Evolutionary conservation across 441 rosid species (phyloP), one percentile per base, ranked within the genome.

Genomic region (Euphorbia corollata): DNA sequence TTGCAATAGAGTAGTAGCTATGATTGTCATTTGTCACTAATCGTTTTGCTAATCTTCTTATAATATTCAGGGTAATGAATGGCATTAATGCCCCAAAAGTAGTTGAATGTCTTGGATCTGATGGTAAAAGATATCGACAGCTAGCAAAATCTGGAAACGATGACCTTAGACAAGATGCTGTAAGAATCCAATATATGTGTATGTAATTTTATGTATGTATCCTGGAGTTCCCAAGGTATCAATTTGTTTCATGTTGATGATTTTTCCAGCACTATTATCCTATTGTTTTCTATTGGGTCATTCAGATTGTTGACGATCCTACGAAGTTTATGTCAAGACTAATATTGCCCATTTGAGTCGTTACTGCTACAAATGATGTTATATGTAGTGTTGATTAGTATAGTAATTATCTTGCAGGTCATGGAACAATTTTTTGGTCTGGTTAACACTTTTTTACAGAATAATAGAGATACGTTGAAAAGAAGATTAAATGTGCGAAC

Each of bases 111-210:
- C 56, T 84, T 78, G 99, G 94, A 66, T 94, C 98, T 67, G 99
- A 94, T 87, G 99, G 97, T 67, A 78, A 72, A 60, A 88, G 71
- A 77, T 94, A 94, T 79, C 87, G 89, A 61, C 99, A 94, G 73
- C 89, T 94, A 36, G 99, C 98, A 68, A 94, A 94, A 84, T 94
- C 97, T 73, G 98, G 96, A 77, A 94, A 91, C 73, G 99, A 94
- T 78, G 99, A 94, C 81, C 88, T 94, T 65, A 84, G 99, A 89
- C 99, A 94, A 78, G 99, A 94, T 87, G 98, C 99, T 73, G 99
- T 94, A 78, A 74, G 97, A 65, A 71, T 76, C 47, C 41, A 36
- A 36, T 36, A 36, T 36, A 36, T 36, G 9, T 36, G 41, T 36
- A 6, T 36, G 41, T 36, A 8, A 27, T 27, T 36, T 5, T 36